phyloP scores from a whole-genome alignment of 805 yeast genomes.

The Lipomyces chichibuensis region DNA sequence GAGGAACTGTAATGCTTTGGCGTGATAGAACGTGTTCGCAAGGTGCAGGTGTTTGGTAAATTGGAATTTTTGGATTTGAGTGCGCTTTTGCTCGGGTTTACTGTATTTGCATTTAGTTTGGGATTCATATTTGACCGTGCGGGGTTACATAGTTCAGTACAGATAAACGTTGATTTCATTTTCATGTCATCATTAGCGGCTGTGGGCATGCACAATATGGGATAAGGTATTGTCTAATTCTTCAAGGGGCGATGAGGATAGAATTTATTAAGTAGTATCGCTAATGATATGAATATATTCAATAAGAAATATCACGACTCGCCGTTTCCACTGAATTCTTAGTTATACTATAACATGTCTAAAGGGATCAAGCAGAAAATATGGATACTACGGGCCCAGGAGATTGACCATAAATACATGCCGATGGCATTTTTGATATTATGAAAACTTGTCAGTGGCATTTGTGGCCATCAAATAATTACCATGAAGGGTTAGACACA shows the following conservation, averaged over 20 bases:
- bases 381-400: too few relatives aligned
- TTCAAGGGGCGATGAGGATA: neutral
- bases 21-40: neutral
- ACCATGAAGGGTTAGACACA: too few relatives aligned
- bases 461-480: too few relatives aligned
- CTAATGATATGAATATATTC: neutral
- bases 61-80: neutral
- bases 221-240: neutral
- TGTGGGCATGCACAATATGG: neutral
- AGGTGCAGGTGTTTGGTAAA: neutral
- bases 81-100: neutral
- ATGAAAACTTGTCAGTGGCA: too few relatives aligned
- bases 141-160: neutral
- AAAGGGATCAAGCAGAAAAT: too few relatives aligned
- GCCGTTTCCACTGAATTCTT: too few relatives aligned
- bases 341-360: too few relatives aligned
- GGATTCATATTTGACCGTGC: neutral
- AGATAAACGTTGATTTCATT: neutral
- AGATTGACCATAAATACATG: too few relatives aligned
- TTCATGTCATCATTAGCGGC: neutral
- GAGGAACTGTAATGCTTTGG: conserved; percentile 34
- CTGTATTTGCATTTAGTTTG: neutral
- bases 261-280: neutral
- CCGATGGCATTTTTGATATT: too few relatives aligned
- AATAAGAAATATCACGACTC: too few relatives aligned